Percentiles rank a stretch among this genome's conserved stretches.
phyloP scores from a whole-genome alignment of 331 rosid genomes.

The Erythrophleum ivorense region DNA sequence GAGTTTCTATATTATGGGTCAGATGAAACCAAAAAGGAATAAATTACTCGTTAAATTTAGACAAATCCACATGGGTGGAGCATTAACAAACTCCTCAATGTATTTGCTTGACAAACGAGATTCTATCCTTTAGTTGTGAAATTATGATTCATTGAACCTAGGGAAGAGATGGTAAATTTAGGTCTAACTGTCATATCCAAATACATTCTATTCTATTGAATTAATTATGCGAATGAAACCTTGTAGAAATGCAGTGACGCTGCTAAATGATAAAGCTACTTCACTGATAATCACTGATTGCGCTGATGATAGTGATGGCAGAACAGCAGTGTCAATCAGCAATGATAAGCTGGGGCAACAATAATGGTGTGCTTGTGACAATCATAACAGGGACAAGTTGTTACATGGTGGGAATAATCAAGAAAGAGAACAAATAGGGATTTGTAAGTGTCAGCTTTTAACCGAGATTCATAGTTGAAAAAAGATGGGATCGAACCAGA shows the following conservation, averaged over 20 bases:
- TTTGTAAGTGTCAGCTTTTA: no score
- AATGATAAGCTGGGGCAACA: no score
- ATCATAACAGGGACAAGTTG: no score
- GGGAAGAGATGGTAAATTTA: constrained; percentile 11
- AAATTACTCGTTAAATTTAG: neutral
- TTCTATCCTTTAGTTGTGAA: neutral
- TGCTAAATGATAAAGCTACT: neutral
- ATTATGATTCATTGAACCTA: constrained; percentile 7
- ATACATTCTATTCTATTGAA: constrained; percentile 18
- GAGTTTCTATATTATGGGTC: neutral
- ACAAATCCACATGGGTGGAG: neutral
- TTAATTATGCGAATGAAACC: constrained; percentile 1
- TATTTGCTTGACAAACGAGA: neutral
- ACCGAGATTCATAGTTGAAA: no score
- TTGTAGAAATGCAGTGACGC: neutral
- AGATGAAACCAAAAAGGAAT: neutral
- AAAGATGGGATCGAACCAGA: no score
- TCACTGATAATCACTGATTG: neutral
- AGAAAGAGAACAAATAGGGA: no score
- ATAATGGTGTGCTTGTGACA: no score
- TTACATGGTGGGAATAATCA: no score
- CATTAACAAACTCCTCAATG: neutral
- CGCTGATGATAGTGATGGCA: neutral
- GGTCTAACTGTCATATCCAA: constrained; percentile 6
- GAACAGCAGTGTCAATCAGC: no score